Evolutionary conservation across 2,329 filamentous ascomycete species (phyloP), one percentile per base, ranked within the genome.

Genomic region (Penicillium rolfsii): DNA sequence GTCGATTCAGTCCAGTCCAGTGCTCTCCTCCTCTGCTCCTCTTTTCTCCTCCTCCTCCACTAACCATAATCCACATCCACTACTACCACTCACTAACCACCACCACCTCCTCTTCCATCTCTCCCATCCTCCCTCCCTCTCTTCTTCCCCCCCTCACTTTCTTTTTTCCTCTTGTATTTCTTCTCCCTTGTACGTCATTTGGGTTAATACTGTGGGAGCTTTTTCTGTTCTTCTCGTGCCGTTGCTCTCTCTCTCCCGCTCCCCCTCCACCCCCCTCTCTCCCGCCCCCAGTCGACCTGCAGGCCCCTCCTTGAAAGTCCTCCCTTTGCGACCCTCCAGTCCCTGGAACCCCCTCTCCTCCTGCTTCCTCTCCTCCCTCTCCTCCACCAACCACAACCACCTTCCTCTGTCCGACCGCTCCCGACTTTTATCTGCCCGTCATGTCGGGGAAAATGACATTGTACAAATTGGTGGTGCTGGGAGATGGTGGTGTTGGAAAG

Each of bases 381-480:
- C 36, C 50, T 38, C 35, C 50, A 52, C 33, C 50, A 38, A 53
- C 36, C 50, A 36, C 33, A 9, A 53, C 48, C 38, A 35, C 41
- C 38, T 56, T 46, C 8, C 54, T 50, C 4, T 11, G 3, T 52
- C 50, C 50, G 40, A 54, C 52, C 45, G 35, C 35, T 19, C 46
- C 60, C 55, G 52, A 60, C 69, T 57, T 12, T 38, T 33, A 40
- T 48, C 53, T 54, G 52, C 57, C 63, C 74, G 83, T 74, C 77
- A 95, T 95, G 91, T 88, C 91, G 81, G 91, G 91, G 74, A 93
- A 94, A 84, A 96, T 96, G 92, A 93, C 93, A 75, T 82, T 96
- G 77, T 96, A 97, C 84, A 96, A 96, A 82, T 81, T 97, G 85
- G 93, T 97, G 86, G 93, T 97, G 81, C 83, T 97, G 67, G 93